Conservation (phyloP, 345 rosid species). For the Cochlearia excelsa region DNA sequence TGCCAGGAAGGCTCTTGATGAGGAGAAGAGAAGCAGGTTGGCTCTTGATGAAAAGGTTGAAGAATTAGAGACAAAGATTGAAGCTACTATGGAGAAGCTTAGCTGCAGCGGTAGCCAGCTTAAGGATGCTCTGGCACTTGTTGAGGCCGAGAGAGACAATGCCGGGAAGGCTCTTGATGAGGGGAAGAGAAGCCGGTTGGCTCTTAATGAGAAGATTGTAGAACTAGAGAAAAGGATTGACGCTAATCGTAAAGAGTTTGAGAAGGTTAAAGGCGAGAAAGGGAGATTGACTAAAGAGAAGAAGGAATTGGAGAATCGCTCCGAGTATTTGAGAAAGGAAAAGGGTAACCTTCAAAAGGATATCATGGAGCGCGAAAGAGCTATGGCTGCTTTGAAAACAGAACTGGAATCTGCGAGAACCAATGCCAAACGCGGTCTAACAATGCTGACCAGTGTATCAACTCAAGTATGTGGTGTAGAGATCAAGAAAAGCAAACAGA, state of each 20-base stretch:
- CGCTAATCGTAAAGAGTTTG: conserved; percentile 38
- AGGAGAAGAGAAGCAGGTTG: conserved; percentile 43
- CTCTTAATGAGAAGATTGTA: conserved; percentile 37
- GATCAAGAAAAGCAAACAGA: conserved; percentile 27
- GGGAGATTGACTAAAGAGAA: conserved; percentile 44
- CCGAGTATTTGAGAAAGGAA: conserved; percentile 41
- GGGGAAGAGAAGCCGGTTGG: conserved; percentile 43
- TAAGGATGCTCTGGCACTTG: conserved; percentile 38
- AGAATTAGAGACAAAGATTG: conserved; percentile 45
- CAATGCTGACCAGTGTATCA: conserved; percentile 54
- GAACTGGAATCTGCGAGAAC: conserved; percentile 44
- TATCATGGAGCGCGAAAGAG: conserved; percentile 43
- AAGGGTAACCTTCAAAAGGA: conserved; percentile 45
- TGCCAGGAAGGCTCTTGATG: conserved; percentile 40
- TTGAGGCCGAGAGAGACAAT: conserved; percentile 45
- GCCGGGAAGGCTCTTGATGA: conserved; percentile 41
- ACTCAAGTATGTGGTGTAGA: conserved; percentile 40
- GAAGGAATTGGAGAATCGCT: conserved; percentile 39
- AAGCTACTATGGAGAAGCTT: conserved; percentile 36
- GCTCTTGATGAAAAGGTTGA: conserved; percentile 38
- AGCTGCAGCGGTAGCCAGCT: conserved; percentile 33
- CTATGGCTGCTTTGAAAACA: conserved; percentile 39
- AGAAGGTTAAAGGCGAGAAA: conserved; percentile 38
- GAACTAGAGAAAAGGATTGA: conserved; percentile 46
- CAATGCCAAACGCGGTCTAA: conserved; percentile 41